Percentiles rank a stretch among this genome's conserved stretches.
These are phyloP conservation scores for rapeseed (Brassica napus) DNA, from an alignment of 345 rosid genomes.

Conservation along the genomic window DNA sequence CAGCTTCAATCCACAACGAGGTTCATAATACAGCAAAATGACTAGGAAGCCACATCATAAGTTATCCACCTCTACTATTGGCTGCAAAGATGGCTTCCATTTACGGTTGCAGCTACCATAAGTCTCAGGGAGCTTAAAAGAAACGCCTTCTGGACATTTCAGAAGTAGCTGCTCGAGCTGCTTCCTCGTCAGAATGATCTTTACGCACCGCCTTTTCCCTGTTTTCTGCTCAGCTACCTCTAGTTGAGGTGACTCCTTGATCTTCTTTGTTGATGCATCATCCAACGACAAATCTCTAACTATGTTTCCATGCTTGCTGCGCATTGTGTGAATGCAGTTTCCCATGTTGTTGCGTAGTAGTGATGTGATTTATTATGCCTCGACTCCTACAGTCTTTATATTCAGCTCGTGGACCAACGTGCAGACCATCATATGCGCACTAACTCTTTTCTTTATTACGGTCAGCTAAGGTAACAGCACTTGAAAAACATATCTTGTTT, in stretches of 20 bases:
- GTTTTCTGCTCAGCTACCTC: slow-evolving; percentile 21
- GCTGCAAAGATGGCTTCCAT: slow-evolving; percentile 62
- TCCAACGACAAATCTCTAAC: slow-evolving; percentile 38
- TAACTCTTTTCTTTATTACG: slow-evolving; percentile 26
- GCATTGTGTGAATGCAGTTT: slow-evolving; percentile 47
- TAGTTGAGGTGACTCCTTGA: slow-evolving; percentile 27
- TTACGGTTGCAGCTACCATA: slow-evolving; percentile 26
- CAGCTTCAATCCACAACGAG: not conserved
- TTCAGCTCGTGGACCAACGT: slow-evolving; percentile 41
- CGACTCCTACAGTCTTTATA: slow-evolving; percentile 34
- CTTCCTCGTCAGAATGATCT: slow-evolving; percentile 52
- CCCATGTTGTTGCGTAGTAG: slow-evolving; percentile 51
- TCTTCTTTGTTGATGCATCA: slow-evolving; percentile 37
- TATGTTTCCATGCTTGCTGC: slow-evolving; percentile 33
- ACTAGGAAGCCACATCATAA: slow-evolving; percentile 28
- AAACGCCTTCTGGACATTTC: slow-evolving; percentile 31
- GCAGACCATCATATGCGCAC: slow-evolving; percentile 52
- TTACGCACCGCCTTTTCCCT: slow-evolving; percentile 36
- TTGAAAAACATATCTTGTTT: slow-evolving; percentile 30
- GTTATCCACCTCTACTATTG: slow-evolving; percentile 46
- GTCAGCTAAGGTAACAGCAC: slow-evolving; percentile 25
- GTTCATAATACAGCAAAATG: slow-evolving; percentile 3
- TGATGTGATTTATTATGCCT: slow-evolving; percentile 21
- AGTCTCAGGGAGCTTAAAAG: slow-evolving; percentile 29
- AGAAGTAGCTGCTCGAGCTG: slow-evolving; percentile 49